Base-by-base conservation (phyloP, 2,329 filamentous ascomycete species). In the Tricladium varicosporioides region DNA sequence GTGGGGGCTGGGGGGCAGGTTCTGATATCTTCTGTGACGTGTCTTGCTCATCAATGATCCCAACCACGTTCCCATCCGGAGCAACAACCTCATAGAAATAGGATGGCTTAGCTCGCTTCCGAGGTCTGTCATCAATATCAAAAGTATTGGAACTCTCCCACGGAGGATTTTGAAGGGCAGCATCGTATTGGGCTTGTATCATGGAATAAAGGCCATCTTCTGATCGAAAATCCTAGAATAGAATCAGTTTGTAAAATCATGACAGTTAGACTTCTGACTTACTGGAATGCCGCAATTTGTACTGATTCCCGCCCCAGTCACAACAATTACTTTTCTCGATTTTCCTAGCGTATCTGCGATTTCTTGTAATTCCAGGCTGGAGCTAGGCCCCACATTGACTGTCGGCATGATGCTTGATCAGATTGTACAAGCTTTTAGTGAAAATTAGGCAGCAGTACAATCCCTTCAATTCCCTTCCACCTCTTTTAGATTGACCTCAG, bases 281-380 rank as follows among this genome's bases (percentile, higher is more conserved):
- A 89, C 87, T 51, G 87, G 87, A 68, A 90, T 90, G 54, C 87
- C 87, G 60, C 85, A 89, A 69, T 89, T 90, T 51, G 87, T 90
- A 68, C 85, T 88, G 68, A 90, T 90, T 52, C 87, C 87, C 49
- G 87, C 87, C 50, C 87, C 87, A 0, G 87, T 90, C 32, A 90
- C 77, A 16, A 90, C 82, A 8, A 90, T 79, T n/a, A 89, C 79
- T 69, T 88, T 89, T 60, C 80, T 82, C 10, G 87, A 81, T 69
- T 84, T 86, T 61, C 80, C 79, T 46, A 90, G 73, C 2, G 77
- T 73, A 67, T 88, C 81, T 65, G 87, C 86, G 62, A 90, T 83
- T 32, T 81, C 74, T 65, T 87, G 84, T n/a, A 90, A 76, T 51
- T 70, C 40, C 60, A 56, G 16, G 45, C 50, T 57, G 44, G 64